Conservation (phyloP, 306 rosid species). For the Pyrus betulifolia region DNA sequence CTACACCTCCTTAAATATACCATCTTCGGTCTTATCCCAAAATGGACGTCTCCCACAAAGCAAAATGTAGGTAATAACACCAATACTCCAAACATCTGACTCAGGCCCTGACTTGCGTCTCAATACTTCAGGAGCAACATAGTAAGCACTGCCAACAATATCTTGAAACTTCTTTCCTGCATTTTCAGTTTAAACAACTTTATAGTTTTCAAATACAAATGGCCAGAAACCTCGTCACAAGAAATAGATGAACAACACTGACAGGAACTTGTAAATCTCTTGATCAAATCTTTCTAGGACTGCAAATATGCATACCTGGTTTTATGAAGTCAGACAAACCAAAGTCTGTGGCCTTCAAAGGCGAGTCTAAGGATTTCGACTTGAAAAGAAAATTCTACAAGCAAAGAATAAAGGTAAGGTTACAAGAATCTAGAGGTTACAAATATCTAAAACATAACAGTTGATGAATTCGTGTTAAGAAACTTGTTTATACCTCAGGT, state of each 20-base stretch:
- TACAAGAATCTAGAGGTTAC: background rate
- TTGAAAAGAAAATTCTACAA: constrained; percentile 89
- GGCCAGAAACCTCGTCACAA: constrained; percentile 14
- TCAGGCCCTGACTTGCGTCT: constrained; percentile 97
- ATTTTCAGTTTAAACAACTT: constrained; percentile 17
- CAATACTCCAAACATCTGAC: constrained; percentile 99
- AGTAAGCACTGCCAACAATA: constrained; percentile 98
- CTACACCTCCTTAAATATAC: constrained; percentile 96
- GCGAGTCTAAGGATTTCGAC: constrained; percentile 60
- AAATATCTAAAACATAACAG: too few relatives aligned
- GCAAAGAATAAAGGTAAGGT: constrained; percentile 15
- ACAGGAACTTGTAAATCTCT: background rate
- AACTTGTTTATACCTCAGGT: constrained; percentile 64
- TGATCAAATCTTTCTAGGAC: background rate
- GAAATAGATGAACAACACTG: background rate
- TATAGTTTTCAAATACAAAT: constrained; percentile 13
- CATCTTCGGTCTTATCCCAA: constrained; percentile 99
- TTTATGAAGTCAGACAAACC: constrained; percentile 96
- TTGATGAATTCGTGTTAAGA: background rate
- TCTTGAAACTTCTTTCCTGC: constrained; percentile 82
- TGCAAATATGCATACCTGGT: constrained; percentile 52
- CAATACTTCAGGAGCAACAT: constrained; percentile 98
- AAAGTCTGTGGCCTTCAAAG: constrained; percentile 91
- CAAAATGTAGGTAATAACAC: constrained; percentile 93
- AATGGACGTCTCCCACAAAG: constrained; percentile 99